Conservation (phyloP, 352 stramenopile species). For the Saprolegnia parasitica region DNA sequence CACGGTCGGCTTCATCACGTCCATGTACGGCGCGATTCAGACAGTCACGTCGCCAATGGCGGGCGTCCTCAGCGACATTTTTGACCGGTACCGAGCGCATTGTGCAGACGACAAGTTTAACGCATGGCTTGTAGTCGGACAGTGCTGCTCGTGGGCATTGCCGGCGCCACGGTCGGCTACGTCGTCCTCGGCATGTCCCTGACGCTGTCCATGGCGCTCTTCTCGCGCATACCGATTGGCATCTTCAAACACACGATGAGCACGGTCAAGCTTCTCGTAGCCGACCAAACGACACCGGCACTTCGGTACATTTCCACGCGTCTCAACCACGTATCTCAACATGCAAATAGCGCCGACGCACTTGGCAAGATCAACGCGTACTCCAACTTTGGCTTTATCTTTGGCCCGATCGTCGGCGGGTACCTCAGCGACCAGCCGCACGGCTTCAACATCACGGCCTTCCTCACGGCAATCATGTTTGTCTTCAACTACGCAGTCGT, state of each 20-base stretch:
- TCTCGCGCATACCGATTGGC: constrained; percentile 63
- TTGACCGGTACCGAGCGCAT: constrained; percentile 36
- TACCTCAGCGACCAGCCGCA: constrained; percentile 62
- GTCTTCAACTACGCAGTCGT: constrained; percentile 65
- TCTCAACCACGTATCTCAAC: background rate
- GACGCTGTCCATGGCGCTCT: constrained; percentile 72
- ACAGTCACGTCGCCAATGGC: constrained; percentile 73
- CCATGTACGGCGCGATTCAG: constrained; percentile 80
- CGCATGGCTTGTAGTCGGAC: constrained; percentile 31
- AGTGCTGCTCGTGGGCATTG: constrained; percentile 60
- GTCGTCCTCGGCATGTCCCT: constrained; percentile 63
- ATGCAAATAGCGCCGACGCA: constrained; percentile 36
- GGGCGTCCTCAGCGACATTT: constrained; percentile 67
- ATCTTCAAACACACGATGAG: constrained; percentile 83
- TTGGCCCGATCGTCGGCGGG: constrained; percentile 61
- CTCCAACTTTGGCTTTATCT: constrained; percentile 69
- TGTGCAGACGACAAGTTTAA: background rate
- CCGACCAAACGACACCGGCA: constrained; percentile 44
- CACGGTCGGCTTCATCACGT: constrained; percentile 72
- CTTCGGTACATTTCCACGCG: constrained; percentile 8
- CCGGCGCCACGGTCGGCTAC: constrained; percentile 57
- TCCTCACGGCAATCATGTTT: constrained; percentile 65
- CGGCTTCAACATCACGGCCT: constrained; percentile 75
- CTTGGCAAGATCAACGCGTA: constrained; percentile 71
- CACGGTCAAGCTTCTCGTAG: constrained; percentile 67